Conservation (phyloP, 805 yeast genomes). For the Candida schatavii region DNA sequence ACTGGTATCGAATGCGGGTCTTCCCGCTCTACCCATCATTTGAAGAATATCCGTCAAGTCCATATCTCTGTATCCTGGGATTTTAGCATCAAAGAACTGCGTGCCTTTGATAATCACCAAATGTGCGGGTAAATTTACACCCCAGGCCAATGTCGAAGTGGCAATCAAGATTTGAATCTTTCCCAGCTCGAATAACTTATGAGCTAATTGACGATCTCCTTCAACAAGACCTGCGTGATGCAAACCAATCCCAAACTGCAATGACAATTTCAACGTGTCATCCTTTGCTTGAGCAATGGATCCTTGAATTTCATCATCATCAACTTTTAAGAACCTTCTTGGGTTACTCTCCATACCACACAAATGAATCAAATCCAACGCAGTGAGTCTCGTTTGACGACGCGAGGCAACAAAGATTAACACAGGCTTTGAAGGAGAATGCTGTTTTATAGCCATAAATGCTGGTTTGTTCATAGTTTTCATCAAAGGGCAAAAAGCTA, state of each 20-base stretch:
- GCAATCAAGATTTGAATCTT: constrained; percentile 73
- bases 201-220: constrained; percentile 66
- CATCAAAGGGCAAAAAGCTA: constrained; percentile 82
- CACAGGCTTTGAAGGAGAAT: constrained; percentile 82
- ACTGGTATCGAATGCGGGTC: constrained; percentile 76
- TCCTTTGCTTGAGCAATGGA: constrained; percentile 63
- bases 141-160: constrained; percentile 86
- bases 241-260: constrained; percentile 77
- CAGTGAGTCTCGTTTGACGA: constrained; percentile 78
- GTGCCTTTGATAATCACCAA: constrained; percentile 78
- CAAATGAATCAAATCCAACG: constrained; percentile 71
- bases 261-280: constrained; percentile 70
- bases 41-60: constrained; percentile 78
- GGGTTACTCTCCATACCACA: constrained; percentile 81
- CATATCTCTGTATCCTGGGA: constrained; percentile 75
- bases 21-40: constrained; percentile 85
- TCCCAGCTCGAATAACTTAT: constrained; percentile 64
- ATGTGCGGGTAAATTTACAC: constrained; percentile 80
- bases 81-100: constrained; percentile 58
- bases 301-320: constrained; percentile 57
- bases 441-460: constrained; percentile 87
- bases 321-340: constrained; percentile 63
- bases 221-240: constrained; percentile 84
- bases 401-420: constrained; percentile 83
- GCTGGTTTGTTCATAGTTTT: constrained; percentile 89